phyloP scores from a whole-genome alignment of 306 rosid genomes.

The Vigna radiata region DNA sequence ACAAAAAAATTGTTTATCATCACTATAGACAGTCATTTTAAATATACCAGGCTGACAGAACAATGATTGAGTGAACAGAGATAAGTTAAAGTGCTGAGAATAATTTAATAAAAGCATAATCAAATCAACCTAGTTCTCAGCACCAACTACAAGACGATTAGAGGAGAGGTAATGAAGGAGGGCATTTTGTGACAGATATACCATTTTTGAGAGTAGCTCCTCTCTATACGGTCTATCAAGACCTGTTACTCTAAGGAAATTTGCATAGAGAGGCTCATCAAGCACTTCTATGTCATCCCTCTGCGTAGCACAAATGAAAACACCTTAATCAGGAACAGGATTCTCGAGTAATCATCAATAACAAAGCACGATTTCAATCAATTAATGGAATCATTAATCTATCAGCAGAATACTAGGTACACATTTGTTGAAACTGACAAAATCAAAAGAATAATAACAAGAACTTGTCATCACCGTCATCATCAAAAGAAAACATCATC shows the following conservation, averaged over 20 bases:
- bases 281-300: constrained; percentile 83
- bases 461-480: neutral
- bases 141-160: neutral
- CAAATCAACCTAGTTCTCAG: neutral
- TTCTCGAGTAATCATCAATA: neutral
- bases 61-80: neutral
- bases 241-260: constrained; percentile 72
- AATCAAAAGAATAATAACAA: neutral
- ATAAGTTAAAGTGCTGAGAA: neutral
- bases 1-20: neutral
- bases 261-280: constrained; percentile 83
- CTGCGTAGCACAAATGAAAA: constrained; percentile 44
- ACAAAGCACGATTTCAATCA: neutral
- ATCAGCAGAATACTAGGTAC: neutral
- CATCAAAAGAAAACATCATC: neutral
- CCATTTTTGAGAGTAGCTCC: constrained; percentile 68
- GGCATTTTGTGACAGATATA: constrained; percentile 34
- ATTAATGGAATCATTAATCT: neutral
- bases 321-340: neutral
- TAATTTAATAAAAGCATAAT: neutral
- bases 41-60: neutral
- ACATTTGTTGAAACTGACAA: constrained; percentile 9
- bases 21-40: neutral
- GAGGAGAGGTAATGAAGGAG: neutral
- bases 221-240: constrained; percentile 76